Conservation (phyloP, 345 rosid genomes). For the Erodium maritimum region DNA sequence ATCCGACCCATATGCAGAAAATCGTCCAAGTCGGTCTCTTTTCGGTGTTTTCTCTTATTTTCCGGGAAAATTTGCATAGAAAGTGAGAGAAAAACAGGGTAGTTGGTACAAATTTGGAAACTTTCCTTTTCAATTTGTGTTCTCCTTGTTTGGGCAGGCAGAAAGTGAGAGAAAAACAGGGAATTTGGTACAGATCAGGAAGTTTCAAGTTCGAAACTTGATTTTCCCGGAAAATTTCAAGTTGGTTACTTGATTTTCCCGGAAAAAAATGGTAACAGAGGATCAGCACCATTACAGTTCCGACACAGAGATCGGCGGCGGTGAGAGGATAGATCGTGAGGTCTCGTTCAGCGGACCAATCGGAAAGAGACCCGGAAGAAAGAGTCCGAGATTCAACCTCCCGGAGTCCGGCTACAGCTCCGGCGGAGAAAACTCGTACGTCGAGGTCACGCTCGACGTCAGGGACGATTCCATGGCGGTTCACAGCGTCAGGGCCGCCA, state of each 20-base stretch:
- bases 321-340: constrained; percentile 20
- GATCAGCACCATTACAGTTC: constrained; percentile 25
- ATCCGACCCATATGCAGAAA: too few relatives aligned
- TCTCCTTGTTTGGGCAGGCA: too few relatives aligned
- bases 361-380: constrained; percentile 26
- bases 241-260: too few relatives aligned
- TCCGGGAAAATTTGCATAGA: background rate
- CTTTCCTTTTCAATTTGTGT: too few relatives aligned
- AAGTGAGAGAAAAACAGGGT: background rate
- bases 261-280: constrained; percentile 16
- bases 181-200: too few relatives aligned
- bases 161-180: too few relatives aligned
- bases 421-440: constrained; percentile 23
- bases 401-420: constrained; percentile 2
- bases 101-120: too few relatives aligned
- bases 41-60: background rate
- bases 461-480: constrained; percentile 36
- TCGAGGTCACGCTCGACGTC: constrained; percentile 48
- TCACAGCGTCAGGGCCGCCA: constrained; percentile 25
- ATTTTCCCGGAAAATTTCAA: too few relatives aligned
- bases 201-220: too few relatives aligned
- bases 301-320: constrained; percentile 29
- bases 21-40: background rate
- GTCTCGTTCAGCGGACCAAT: constrained; percentile 35
- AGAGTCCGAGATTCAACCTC: constrained; percentile 27